phyloP scores from a whole-genome alignment of 495 filamentous ascomycete genomes.

The Parachaetomium inaequale region DNA sequence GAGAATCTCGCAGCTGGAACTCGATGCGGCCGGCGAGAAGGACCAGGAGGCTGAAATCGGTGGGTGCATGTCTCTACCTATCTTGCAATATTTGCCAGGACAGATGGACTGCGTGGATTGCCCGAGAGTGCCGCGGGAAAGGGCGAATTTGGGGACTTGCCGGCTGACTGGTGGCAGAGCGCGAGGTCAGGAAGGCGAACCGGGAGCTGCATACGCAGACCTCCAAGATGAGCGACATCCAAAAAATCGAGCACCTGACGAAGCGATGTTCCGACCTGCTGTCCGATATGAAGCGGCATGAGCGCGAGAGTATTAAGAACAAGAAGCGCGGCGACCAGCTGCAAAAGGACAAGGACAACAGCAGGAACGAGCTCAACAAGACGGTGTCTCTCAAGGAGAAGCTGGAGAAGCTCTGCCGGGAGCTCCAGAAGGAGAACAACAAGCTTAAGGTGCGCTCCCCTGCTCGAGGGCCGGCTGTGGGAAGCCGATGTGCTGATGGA shows the following conservation, averaged over 20 bases:
- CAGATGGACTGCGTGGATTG: neutral
- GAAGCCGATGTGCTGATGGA: slow-evolving; percentile 33
- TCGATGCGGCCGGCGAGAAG: slow-evolving; percentile 86
- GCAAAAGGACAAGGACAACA: slow-evolving; percentile 94
- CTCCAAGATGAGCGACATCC: slow-evolving; percentile 67
- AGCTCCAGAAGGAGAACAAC: slow-evolving; percentile 93
- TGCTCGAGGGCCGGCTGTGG: neutral
- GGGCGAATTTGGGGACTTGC: neutral
- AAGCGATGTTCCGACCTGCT: slow-evolving; percentile 89
- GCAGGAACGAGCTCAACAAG: slow-evolving; percentile 80
- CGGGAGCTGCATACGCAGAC: slow-evolving; percentile 80
- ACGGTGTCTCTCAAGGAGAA: slow-evolving; percentile 86
- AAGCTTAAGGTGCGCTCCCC: slow-evolving; percentile 72
- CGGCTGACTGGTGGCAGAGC: slow-evolving; percentile 39
- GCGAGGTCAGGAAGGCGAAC: slow-evolving; percentile 85
- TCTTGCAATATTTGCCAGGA: neutral
- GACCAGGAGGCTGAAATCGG: slow-evolving; percentile 96
- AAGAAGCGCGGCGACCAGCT: slow-evolving; percentile 92
- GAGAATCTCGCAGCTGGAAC: slow-evolving; percentile 92
- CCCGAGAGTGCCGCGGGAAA: neutral
- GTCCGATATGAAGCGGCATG: slow-evolving; percentile 88
- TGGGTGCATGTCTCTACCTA: slow-evolving; percentile 53
- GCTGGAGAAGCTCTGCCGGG: slow-evolving; percentile 88
- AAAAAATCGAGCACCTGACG: slow-evolving; percentile 79
- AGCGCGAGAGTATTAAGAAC: slow-evolving; percentile 89